These are phyloP conservation scores for Globisporangium barbulae DNA, from an alignment of 352 stramenopile genomes.

Conservation along the genomic window DNA sequence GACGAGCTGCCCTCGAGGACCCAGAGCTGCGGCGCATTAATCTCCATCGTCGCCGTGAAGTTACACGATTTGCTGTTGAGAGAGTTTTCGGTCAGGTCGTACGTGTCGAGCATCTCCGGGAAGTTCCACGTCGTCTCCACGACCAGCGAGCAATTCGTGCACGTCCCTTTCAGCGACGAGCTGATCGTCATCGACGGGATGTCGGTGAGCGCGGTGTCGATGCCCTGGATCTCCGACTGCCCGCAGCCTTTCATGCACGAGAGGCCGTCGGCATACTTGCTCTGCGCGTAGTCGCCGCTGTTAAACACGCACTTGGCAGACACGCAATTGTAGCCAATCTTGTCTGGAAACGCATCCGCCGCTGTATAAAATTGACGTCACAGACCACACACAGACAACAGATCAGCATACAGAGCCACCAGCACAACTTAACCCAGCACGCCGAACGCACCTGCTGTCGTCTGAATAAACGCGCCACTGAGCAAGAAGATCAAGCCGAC, in stretches of 20 bases:
- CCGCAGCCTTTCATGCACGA: constrained; percentile 52
- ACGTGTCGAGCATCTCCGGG: constrained; percentile 60
- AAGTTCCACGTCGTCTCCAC: constrained; percentile 66
- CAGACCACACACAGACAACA: not conserved
- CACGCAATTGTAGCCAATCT: constrained; percentile 47
- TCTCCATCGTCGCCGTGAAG: constrained; percentile 44
- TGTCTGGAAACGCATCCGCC: constrained; percentile 29
- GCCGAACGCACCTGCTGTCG: constrained; percentile 6
- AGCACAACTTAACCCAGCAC: not conserved
- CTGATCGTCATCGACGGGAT: constrained; percentile 37
- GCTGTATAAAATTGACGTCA: constrained; percentile 13
- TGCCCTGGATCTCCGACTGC: constrained; percentile 36
- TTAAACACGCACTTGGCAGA: constrained; percentile 46
- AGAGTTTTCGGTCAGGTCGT: constrained; percentile 44
- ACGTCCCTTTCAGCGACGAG: constrained; percentile 69
- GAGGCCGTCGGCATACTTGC: constrained; percentile 38
- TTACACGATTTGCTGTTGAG: constrained; percentile 35
- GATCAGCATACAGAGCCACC: not conserved
- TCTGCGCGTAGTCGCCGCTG: constrained; percentile 22
- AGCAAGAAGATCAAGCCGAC: not conserved
- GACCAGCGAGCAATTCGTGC: constrained; percentile 59
- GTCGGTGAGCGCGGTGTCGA: constrained; percentile 50
- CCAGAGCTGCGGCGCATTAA: constrained; percentile 63
- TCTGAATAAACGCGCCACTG: not conserved
- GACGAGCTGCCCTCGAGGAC: constrained; percentile 34